Percentiles rank a stretch among this genome's conserved stretches.
Conservation (phyloP, 768 basidiomycete genomes). For the Amanita pallidorosea region DNA sequence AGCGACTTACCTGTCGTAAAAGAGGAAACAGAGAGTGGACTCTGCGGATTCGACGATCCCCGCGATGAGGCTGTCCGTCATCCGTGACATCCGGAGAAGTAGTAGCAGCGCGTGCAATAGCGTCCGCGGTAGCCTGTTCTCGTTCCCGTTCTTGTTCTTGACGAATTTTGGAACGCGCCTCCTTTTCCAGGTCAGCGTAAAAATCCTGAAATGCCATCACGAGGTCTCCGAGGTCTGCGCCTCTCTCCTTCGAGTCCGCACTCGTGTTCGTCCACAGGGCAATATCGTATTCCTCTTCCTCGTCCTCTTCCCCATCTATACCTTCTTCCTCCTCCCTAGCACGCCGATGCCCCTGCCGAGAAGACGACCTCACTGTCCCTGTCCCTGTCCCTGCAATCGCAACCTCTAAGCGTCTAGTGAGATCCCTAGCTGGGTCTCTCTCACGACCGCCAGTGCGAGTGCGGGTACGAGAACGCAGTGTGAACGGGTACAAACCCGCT, state of each 20-base stretch:
- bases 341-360: neutral
- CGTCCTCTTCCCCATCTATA: conserved; percentile 9
- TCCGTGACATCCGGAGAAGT: neutral
- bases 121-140: conserved; percentile 6
- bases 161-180: conserved; percentile 26
- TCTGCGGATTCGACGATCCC: conserved; percentile 70
- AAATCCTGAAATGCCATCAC: conserved; percentile 59
- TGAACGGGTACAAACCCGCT: conserved; percentile 45
- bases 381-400: neutral
- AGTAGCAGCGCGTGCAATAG: neutral
- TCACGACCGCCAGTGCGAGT: neutral
- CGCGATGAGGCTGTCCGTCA: conserved; percentile 23
- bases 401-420: neutral
- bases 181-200: conserved; percentile 54
- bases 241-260: conserved; percentile 15
- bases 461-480: conserved; percentile 15
- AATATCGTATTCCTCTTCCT: conserved; percentile 26
- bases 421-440: neutral
- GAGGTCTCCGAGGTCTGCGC: conserved; percentile 33
- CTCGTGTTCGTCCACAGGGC: conserved; percentile 20
- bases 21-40: conserved; percentile 51
- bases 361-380: neutral
- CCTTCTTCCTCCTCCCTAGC: conserved; percentile 5
- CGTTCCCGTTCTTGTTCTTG: conserved; percentile 21
- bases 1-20: conserved; percentile 70